Evolutionary conservation across 345 rosid species (phyloP), one percentile per base, ranked within the genome.

Genomic region (Lepidium africanum): DNA sequence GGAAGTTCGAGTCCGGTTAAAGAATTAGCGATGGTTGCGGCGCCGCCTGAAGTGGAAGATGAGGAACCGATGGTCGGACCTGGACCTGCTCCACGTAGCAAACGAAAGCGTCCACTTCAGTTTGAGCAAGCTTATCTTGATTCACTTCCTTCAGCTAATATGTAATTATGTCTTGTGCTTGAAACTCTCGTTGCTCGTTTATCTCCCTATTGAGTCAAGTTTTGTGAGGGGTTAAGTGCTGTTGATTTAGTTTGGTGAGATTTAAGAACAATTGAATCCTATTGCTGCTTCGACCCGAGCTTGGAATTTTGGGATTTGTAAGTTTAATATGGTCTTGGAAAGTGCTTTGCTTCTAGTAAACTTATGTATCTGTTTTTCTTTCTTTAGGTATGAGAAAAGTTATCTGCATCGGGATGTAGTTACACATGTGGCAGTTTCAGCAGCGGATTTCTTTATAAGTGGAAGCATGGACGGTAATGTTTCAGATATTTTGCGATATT

Each of bases 341-440:
- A 35, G 10, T 9, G 12, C 2, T 15, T 40, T 21, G 38, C 35
- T 35, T 10, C 3, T 38, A 14, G 39, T 67, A 7, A 67, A 14
- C 13, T 46, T 13, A 17, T 59, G 38, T 33, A 37, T 55, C 5
- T 57, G 23, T 36, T 27, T 23, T 50, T 35, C 2, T 36, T 57
- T 45, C 48, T 56, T 1, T 79, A 93, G 98, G 98, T 93, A 87
- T 63, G 99, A 94, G 81, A 94, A 89, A 67, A 94, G 95, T 78
- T 94, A 94, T 75, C 89, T 91, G 97, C 99, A 91, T 67, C 80
- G 99, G n/a, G 99, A 94, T 79, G 87, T 86, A 58, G 95, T 91
- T 60, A 88, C 95, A 1, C 97, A 91, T 78, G 96, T 91, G 47
- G 96, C 97, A 40, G 95, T 91, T 21, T 91, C 99, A 7, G 77